A percentile compares a stretch with the other conserved stretches of the same genome.
Evolutionary conservation across 305 asterid species (phyloP).

Genomic region (Striga hermonthica): DNA sequence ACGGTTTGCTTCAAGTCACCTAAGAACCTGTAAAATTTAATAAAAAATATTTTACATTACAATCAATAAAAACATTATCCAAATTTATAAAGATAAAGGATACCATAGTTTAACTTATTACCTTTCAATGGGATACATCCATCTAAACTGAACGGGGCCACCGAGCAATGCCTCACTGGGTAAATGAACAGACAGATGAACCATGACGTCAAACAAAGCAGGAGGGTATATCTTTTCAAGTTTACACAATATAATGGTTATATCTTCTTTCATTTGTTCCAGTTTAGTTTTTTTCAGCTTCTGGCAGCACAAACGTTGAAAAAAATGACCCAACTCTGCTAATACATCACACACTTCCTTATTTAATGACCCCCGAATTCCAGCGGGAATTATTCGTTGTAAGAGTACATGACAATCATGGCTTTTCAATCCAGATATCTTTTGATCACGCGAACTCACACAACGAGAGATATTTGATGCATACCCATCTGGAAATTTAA

Average conservation of each 20-base stretch:
- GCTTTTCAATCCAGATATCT: not conserved
- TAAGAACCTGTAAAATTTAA: not conserved
- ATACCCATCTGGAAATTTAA: conserved; percentile 1
- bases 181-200: not conserved
- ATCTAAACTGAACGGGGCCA: not conserved
- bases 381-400: not conserved
- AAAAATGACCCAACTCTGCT: not conserved
- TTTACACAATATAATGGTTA: not conserved
- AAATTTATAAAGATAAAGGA: not conserved
- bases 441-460: not conserved
- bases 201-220: conserved; percentile 3
- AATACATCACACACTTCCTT: not conserved
- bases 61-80: not conserved
- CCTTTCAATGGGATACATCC: conserved; percentile 12
- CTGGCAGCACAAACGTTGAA: no score
- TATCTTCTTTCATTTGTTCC: not conserved
- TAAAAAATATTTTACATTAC: not conserved
- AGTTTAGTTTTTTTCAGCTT: not conserved
- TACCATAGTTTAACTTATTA: no score
- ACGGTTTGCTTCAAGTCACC: not conserved
- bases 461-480: conserved; percentile 14
- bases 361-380: not conserved
- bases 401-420: conserved; percentile 1
- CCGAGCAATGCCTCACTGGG: not conserved
- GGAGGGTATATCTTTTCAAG: not conserved